Conservation (phyloP, 108 stramenopile genomes). For the Skeletonema costatum region DNA sequence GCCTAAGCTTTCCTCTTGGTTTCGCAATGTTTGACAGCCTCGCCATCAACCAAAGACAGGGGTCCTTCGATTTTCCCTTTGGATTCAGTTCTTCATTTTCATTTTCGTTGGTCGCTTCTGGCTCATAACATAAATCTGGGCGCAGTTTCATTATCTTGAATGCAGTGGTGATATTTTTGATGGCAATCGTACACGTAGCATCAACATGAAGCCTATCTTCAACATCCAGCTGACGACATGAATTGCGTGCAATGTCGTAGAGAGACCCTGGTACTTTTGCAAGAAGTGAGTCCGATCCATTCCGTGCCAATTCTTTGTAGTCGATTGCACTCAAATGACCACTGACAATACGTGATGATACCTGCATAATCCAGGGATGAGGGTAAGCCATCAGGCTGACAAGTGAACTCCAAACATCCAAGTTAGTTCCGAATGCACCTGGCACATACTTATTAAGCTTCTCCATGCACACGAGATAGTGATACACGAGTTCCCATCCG, state of each 20-base stretch:
- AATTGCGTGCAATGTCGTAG: constrained; percentile 66
- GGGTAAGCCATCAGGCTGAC: constrained; percentile 58
- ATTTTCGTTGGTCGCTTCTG: constrained; percentile 16
- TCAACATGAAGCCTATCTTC: constrained; percentile 68
- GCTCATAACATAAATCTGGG: constrained; percentile 64
- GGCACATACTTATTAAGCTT: constrained; percentile 49
- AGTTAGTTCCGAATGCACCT: constrained; percentile 12
- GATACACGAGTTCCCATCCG: constrained; percentile 80
- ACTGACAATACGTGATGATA: constrained; percentile 62
- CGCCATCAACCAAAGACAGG: constrained; percentile 69
- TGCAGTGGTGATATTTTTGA: constrained; percentile 69
- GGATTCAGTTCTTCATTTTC: constrained; percentile 18
- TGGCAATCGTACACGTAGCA: constrained; percentile 50
- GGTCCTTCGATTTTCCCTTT: constrained; percentile 41
- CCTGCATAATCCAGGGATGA: constrained; percentile 81
- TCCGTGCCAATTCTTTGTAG: constrained; percentile 19
- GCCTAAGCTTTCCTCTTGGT: constrained; percentile 63
- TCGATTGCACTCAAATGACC: constrained; percentile 49
- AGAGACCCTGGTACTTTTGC: constrained; percentile 52
- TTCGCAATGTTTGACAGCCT: constrained; percentile 84
- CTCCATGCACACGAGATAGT: constrained; percentile 68
- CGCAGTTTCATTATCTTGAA: constrained; percentile 63
- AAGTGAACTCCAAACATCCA: constrained; percentile 58
- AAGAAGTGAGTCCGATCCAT: constrained; percentile 44
- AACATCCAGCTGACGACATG: constrained; percentile 67